These are phyloP conservation scores for Lentinula lateritia DNA, from an alignment of 768 basidiomycete genomes.

Conservation along the genomic window DNA sequence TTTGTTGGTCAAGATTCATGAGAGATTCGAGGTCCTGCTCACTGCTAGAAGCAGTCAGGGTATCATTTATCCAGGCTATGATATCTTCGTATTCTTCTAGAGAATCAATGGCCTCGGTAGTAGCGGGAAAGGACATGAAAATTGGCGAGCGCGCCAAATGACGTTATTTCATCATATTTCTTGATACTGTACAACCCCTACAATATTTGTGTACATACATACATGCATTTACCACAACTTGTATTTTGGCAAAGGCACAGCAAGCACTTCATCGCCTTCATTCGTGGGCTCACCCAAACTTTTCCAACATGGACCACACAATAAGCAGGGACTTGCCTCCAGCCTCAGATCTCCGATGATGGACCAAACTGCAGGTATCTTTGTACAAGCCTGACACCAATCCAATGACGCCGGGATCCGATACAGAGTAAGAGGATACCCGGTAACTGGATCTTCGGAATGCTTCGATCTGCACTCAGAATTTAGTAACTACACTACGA, in stretches of 20 bases:
- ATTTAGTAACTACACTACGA: slow-evolving; percentile 1
- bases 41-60: slow-evolving; percentile 34
- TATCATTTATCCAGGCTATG: slow-evolving; percentile 68
- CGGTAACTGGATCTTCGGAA: slow-evolving; percentile 44
- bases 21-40: slow-evolving; percentile 35
- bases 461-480: slow-evolving; percentile 45
- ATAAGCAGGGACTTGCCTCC: slow-evolving; percentile 70
- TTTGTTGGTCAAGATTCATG: slow-evolving; percentile 60
- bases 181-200: too few relatives aligned
- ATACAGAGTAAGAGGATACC: slow-evolving; percentile 67
- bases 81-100: slow-evolving; percentile 59
- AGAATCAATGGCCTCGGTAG: slow-evolving; percentile 43
- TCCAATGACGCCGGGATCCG: slow-evolving; percentile 57
- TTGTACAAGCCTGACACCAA: slow-evolving; percentile 63
- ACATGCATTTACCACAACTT: slow-evolving; percentile 31
- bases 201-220: slow-evolving; percentile 3
- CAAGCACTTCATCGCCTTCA: slow-evolving; percentile 31
- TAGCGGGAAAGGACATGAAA: slow-evolving; percentile 18
- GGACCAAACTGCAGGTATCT: slow-evolving; percentile 64
- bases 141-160: background rate
- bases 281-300: slow-evolving; percentile 54
- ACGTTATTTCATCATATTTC: too few relatives aligned
- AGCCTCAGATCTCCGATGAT: slow-evolving; percentile 68
- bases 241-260: slow-evolving; percentile 48
- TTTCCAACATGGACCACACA: slow-evolving; percentile 73